Conservation (phyloP, 495 filamentous ascomycete species). For the Aspergillus heteromorphus region DNA sequence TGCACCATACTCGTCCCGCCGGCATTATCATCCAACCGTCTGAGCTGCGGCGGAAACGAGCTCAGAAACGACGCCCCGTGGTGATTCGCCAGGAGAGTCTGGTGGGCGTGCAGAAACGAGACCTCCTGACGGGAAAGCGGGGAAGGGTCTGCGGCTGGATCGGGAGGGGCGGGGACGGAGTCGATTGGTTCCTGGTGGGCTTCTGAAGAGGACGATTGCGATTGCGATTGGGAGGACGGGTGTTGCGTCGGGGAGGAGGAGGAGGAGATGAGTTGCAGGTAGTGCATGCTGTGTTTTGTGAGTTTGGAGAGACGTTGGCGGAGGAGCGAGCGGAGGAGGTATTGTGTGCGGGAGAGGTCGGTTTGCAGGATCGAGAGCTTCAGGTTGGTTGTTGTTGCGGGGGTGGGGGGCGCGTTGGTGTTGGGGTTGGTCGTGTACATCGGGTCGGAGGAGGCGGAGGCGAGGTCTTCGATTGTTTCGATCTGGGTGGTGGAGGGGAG, state of each 20-base stretch:
- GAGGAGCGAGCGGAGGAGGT: slow-evolving; percentile 77
- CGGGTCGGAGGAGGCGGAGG: slow-evolving; percentile 40
- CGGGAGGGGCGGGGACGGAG: slow-evolving; percentile 30
- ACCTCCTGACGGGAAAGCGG: slow-evolving; percentile 68
- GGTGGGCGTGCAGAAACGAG: slow-evolving; percentile 74
- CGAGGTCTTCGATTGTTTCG: slow-evolving; percentile 68
- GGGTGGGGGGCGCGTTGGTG: slow-evolving; percentile 40
- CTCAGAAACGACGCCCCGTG: slow-evolving; percentile 76
- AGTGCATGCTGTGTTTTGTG: slow-evolving; percentile 40
- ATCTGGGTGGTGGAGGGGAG: slow-evolving; percentile 39
- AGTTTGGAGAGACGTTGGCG: slow-evolving; percentile 79
- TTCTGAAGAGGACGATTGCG: slow-evolving; percentile 35
- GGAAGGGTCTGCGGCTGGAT: slow-evolving; percentile 32
- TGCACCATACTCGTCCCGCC: slow-evolving; percentile 92
- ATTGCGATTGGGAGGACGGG: slow-evolving; percentile 44
- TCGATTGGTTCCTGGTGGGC: slow-evolving; percentile 29
- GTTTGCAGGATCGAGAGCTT: slow-evolving; percentile 92
- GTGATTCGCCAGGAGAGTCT: slow-evolving; percentile 73
- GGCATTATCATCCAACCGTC: slow-evolving; percentile 81
- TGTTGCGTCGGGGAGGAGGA: slow-evolving; percentile 60
- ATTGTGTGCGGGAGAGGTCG: slow-evolving; percentile 90
- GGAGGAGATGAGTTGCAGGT: slow-evolving; percentile 40
- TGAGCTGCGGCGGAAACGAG: slow-evolving; percentile 68
- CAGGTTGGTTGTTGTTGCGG: slow-evolving; percentile 83
- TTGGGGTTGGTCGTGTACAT: slow-evolving; percentile 31